A percentile compares a stretch with the other conserved stretches of the same genome.
phyloP scores from a whole-genome alignment of 2,329 filamentous ascomycete species.

The Microascus cirrosus region DNA sequence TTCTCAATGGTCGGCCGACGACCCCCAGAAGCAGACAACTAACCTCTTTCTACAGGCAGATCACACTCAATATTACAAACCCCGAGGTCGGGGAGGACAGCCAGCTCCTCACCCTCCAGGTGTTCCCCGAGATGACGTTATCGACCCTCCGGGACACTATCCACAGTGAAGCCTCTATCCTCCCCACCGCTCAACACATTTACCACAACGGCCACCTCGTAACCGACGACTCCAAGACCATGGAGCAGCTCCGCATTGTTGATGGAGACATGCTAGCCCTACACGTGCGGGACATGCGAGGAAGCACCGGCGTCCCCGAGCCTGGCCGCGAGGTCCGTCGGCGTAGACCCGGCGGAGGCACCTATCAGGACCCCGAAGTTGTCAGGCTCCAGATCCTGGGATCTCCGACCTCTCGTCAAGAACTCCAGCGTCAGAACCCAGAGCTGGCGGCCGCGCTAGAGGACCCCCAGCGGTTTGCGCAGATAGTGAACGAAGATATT shows the following conservation, averaged over 20 bases:
- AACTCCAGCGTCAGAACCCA: constrained; percentile 62
- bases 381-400: constrained; percentile 74
- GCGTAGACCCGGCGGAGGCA: constrained; percentile 10
- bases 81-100: constrained; percentile 49
- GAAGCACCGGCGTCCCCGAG: constrained; percentile 28
- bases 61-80: constrained; percentile 76
- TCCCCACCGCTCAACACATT: constrained; percentile 65
- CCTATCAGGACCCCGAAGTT: constrained; percentile 60
- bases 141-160: constrained; percentile 81
- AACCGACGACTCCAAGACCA: constrained; percentile 64
- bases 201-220: constrained; percentile 84
- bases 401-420: constrained; percentile 59
- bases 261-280: constrained; percentile 91
- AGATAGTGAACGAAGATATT: constrained; percentile 57
- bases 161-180: constrained; percentile 69
- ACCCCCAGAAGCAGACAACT: not conserved
- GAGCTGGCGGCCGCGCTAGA: constrained; percentile 67
- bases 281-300: constrained; percentile 56
- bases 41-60: constrained; percentile 49
- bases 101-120: constrained; percentile 71
- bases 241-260: constrained; percentile 68
- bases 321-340: constrained; percentile 14
- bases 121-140: constrained; percentile 72
- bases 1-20: not conserved
- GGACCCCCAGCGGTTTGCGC: constrained; percentile 64